Base-by-base conservation (phyloP, 176 grass and related monocot species). In the Tillandsia leiboldiana region DNA sequence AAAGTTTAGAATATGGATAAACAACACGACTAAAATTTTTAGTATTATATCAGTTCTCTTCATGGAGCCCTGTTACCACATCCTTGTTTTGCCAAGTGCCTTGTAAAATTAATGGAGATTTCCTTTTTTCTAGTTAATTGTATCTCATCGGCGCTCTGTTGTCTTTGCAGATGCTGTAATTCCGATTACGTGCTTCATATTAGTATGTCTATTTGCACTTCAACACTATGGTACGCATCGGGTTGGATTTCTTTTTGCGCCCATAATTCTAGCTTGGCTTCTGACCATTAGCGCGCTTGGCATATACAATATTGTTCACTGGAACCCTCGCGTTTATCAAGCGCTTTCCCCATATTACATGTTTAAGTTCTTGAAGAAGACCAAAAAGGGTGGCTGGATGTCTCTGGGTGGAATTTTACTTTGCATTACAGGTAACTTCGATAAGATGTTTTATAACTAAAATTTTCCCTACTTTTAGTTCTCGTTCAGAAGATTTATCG, bases 341-440 rank as follows among this genome's bases (percentile, higher is more conserved):
- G 87, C 87, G 64, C 74, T 99, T 26, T 93, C 91, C 53, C 94
- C 94, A 17, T 86, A 58, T 78, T 84, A 93, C 70, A 99, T 99
- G 94, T 82, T 83, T 72, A 93, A 79, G 73, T 99, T 99, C 82
- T 74, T 99, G 71, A 99, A 80, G 69, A 99, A 99, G 87, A 99
- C 94, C 28, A 93, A 76, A 72, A 93, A 88, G 62, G 72, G 74
- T 77, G 94, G 94, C 63, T 99, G 94, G 94, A 99, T 99, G 94
- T 99, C 94, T 1, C 81, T 99, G n/a, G 94, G 94, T 49, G 94
- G 94, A 77, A 93, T 99, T 70, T 83, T 99, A 72, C 74, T 99
- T 29, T 99, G 94, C 78, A 90, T 99, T 78, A 99, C 94, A 82
- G 94, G 94, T 99, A 77, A 72, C 13, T 79, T 33, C 26, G 18